Conservation (phyloP, 495 filamentous ascomycete genomes). For the Penicillium argentinense region DNA sequence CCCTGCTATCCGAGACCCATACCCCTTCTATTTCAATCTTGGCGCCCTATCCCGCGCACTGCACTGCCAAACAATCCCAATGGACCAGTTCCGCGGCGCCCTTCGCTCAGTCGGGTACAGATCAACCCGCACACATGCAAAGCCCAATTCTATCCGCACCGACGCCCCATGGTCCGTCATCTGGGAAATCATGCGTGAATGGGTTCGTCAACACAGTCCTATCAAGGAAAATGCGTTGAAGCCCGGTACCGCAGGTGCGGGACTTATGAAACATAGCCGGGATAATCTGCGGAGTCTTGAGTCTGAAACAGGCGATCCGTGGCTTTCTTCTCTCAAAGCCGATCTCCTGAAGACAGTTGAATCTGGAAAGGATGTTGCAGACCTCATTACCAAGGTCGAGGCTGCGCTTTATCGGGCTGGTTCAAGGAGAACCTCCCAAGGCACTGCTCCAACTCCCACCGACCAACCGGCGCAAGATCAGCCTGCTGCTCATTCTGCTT, state of each 20-base stretch:
- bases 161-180: constrained; percentile 84
- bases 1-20: constrained; percentile 58
- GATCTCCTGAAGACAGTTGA: constrained; percentile 36
- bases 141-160: constrained; percentile 84
- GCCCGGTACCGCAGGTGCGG: constrained; percentile 65
- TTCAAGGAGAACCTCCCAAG: constrained; percentile 17
- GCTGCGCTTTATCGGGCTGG: constrained; percentile 45
- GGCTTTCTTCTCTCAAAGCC: constrained; percentile 33
- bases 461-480: constrained; percentile 6
- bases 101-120: constrained; percentile 76
- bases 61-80: constrained; percentile 71
- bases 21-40: constrained; percentile 88
- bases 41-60: constrained; percentile 67
- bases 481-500: background rate
- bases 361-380: constrained; percentile 34
- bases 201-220: constrained; percentile 73
- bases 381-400: constrained; percentile 45
- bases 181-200: constrained; percentile 94
- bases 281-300: constrained; percentile 20
- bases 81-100: constrained; percentile 74
- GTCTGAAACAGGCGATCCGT: too few species aligned
- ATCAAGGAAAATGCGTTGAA: constrained; percentile 69
- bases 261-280: constrained; percentile 54
- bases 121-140: constrained; percentile 79
- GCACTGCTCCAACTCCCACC: constrained; percentile 15